Percentiles rank a stretch among this genome's conserved stretches.
These are phyloP conservation scores for Calonectria honghensis DNA, from an alignment of 2,329 filamentous ascomycete species.

Conservation along the genomic window DNA sequence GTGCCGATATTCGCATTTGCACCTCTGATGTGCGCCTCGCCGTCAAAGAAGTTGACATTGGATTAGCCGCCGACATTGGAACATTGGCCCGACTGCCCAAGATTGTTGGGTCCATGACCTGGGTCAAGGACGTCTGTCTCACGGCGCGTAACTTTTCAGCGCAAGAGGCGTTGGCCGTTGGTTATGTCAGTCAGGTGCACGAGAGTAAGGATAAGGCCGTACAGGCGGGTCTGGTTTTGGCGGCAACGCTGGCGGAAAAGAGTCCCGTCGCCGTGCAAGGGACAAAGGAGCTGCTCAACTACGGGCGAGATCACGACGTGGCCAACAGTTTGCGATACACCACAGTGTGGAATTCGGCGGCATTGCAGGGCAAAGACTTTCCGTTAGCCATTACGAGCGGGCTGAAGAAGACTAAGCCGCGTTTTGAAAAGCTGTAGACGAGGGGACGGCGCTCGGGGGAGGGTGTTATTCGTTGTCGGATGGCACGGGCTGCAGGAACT, in stretches of 20 bases:
- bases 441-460: not conserved
- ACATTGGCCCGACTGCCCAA: conserved; percentile 84
- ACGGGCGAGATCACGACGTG: conserved; percentile 85
- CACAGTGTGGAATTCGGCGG: conserved; percentile 88
- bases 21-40: conserved; percentile 76
- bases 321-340: conserved; percentile 90
- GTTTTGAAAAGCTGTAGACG: conserved; percentile 86
- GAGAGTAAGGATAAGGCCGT: conserved; percentile 79
- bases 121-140: conserved; percentile 87
- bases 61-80: conserved; percentile 86
- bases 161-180: conserved; percentile 81
- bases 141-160: conserved; percentile 82
- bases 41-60: conserved; percentile 90
- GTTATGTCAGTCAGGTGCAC: conserved; percentile 81
- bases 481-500: not conserved
- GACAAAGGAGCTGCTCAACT: conserved; percentile 91
- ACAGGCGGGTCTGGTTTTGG: conserved; percentile 77
- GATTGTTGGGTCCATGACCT: conserved; percentile 80
- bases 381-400: conserved; percentile 83
- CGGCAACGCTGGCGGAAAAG: conserved; percentile 82
- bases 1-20: conserved; percentile 82
- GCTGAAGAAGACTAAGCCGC: conserved; percentile 85
- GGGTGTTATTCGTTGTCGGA: not conserved
- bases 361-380: conserved; percentile 88
- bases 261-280: conserved; percentile 91